Base-by-base conservation (phyloP, 768 basidiomycete species). In the Omphalotus guepiniiformis region DNA sequence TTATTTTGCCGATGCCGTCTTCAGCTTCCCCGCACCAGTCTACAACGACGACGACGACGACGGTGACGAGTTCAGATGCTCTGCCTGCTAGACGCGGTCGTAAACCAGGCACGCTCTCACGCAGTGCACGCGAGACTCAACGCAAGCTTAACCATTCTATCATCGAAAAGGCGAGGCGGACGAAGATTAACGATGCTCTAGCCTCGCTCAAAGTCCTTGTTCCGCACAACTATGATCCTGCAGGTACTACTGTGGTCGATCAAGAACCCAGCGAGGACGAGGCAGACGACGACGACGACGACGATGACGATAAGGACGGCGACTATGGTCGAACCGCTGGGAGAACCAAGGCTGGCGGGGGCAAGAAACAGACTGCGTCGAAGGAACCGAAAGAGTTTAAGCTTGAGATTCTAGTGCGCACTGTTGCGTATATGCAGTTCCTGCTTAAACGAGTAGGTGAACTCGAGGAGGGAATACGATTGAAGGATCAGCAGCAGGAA, bases 101-200 rank as follows among this genome's bases (percentile, higher is more conserved):
- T 42, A 88, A 85, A 58, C 85, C 88, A 0, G 83, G 82, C 7
- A 74, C 79, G 7, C 64, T 88, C 38, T 86, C 86, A 15, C 84
- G 88, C 51, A 77, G 78, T 12, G 87, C 87, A 25, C 76, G 93
- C 39, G 93, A 95, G 66, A 79, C 85, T 2, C 83, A 91, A 64
- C 81, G 94, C 43, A 92, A 94, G 63, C 80, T 91, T 28, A 96
- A 96, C 66, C 94, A 98, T 59, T 90, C 87, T 4, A 82, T 93
- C 52, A 98, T 98, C 61, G 94, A 98, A 69, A 89, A 94, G 60
- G 82, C 93, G 0, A 72, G 94, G 25, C 75, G 94, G 50, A 95
- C 94, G 9, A 96, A 96, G 76, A 97, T 98, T 54, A 98, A 98
- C 60, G 85, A 91, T 42, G 91, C 93, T 0, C 74, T 97, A 4